Evolutionary conservation across 2,329 filamentous ascomycete genomes (phyloP).

Genomic region (Microsporum canis): DNA sequence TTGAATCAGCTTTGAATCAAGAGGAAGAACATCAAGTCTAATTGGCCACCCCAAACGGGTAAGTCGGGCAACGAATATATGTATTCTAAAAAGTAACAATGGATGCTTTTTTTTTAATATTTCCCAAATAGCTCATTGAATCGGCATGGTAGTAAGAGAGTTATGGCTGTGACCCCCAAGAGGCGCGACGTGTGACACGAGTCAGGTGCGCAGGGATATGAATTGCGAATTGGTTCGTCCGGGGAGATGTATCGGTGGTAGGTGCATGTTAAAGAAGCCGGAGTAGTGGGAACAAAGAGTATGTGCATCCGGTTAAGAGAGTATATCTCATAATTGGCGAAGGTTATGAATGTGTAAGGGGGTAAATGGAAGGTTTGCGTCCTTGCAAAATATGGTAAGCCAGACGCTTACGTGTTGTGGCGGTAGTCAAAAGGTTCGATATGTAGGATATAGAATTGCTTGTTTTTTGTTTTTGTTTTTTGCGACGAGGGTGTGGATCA

Average conservation of each 20-base stretch:
- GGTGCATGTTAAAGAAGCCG: background rate
- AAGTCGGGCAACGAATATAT: background rate
- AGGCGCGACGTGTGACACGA: background rate
- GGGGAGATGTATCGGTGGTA: background rate
- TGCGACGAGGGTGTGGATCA: background rate
- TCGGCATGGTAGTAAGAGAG: background rate
- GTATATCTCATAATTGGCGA: background rate
- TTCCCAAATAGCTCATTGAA: slow-evolving; percentile 1
- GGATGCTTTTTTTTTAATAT: background rate
- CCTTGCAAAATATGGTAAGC: background rate
- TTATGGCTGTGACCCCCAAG: background rate
- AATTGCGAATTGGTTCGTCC: background rate
- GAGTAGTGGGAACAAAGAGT: background rate
- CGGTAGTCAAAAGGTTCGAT: background rate
- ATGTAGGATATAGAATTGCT: background rate
- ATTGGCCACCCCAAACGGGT: background rate
- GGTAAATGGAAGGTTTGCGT: background rate
- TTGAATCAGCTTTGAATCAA: background rate
- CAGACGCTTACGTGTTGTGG: background rate
- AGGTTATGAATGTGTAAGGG: background rate
- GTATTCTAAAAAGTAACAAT: background rate
- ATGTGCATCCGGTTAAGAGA: background rate
- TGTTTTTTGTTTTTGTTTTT: background rate
- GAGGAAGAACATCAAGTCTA: background rate
- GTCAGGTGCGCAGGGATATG: background rate